Percentiles rank a stretch among this genome's conserved stretches.
Conservation (phyloP, 2,329 filamentous ascomycete species). For the Cladophialophora exuberans region DNA sequence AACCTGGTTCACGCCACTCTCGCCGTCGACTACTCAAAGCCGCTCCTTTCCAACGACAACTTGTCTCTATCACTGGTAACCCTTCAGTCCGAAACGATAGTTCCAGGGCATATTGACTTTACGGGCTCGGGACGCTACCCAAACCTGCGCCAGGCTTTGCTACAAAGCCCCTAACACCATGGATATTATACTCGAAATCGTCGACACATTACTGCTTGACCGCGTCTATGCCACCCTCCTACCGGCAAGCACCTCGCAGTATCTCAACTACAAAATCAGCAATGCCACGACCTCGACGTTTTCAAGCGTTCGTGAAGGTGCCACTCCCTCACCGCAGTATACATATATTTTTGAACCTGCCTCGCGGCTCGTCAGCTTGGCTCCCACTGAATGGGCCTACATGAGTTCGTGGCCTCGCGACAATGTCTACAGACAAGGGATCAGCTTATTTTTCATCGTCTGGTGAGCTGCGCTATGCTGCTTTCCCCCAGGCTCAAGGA, state of each 20-base stretch:
- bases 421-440: conserved; percentile 72
- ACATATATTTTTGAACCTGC: conserved; percentile 67
- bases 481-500: neutral
- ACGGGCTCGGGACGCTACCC: too few species aligned
- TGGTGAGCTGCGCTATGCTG: conserved; percentile 63
- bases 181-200: conserved; percentile 88
- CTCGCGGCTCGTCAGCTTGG: conserved; percentile 68
- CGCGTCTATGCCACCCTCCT: conserved; percentile 72
- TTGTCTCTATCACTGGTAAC: neutral
- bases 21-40: neutral
- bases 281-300: conserved; percentile 60
- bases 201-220: conserved; percentile 82
- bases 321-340: conserved; percentile 54
- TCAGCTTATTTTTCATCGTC: conserved; percentile 80
- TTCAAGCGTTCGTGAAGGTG: conserved; percentile 49
- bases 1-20: conserved; percentile 15
- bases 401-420: conserved; percentile 77
- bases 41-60: neutral
- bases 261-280: conserved; percentile 54
- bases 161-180: conserved; percentile 59
- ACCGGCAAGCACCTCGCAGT: conserved; percentile 62
- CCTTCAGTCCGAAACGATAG: too few species aligned
- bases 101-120: too few species aligned
- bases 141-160: too few species aligned
- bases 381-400: conserved; percentile 76